phyloP scores from a whole-genome alignment of 2,329 filamentous ascomycete species.

The Juglanconis juglandina region DNA sequence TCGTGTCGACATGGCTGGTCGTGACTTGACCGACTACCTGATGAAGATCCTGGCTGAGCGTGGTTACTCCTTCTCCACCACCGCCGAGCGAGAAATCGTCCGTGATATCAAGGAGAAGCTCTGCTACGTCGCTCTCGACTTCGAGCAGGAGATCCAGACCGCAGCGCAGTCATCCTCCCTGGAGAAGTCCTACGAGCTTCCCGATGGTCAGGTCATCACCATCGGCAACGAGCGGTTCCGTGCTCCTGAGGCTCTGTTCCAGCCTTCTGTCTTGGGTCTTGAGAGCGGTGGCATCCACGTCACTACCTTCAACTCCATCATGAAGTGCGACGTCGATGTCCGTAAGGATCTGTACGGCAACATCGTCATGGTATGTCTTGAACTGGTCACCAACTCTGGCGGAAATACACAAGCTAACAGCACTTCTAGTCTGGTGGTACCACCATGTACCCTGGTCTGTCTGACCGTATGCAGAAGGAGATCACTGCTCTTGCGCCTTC shows the following conservation, averaged over 20 bases:
- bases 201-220: conserved; percentile 98
- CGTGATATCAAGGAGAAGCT: conserved; percentile 99
- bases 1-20: conserved; percentile 99
- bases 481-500: conserved; percentile 98
- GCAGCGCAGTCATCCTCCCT: conserved; percentile 97
- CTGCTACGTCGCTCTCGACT: conserved; percentile 99
- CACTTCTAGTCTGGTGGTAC: conserved; percentile 90
- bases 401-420: conserved; percentile 30
- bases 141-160: conserved; percentile 99
- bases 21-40: conserved; percentile 99
- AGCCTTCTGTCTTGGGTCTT: conserved; percentile 95
- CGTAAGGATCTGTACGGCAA: conserved; percentile 99
- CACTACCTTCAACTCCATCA: conserved; percentile 99
- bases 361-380: conserved; percentile 95
- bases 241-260: conserved; percentile 98
- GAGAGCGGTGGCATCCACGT: conserved; percentile 99
- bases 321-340: conserved; percentile 99
- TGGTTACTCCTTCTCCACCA: conserved; percentile 99
- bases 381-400: neutral
- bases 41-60: conserved; percentile 99
- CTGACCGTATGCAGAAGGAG: conserved; percentile 99
- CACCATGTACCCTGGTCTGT: conserved; percentile 99
- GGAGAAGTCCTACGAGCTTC: conserved; percentile 99
- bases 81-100: conserved; percentile 61
- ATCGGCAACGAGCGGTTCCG: conserved; percentile 99